Conservation (phyloP, 805 yeast genomes). For the Spencermartinsiella europaea region DNA sequence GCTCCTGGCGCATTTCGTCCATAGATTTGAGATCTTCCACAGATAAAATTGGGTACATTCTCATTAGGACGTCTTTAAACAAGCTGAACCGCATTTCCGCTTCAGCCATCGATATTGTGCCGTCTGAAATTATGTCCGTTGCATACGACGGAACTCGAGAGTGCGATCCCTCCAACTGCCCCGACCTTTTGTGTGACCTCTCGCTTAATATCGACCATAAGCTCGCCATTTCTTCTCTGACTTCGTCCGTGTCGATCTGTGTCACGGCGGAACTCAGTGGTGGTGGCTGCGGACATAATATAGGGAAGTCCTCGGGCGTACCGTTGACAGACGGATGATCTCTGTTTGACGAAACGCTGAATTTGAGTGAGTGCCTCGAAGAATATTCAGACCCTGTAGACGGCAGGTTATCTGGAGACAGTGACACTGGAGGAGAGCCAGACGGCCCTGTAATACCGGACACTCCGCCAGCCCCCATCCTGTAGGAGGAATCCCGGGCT, state of each 20-base stretch:
- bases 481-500: not conserved
- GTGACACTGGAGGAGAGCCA: not conserved
- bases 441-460: too few relatives aligned
- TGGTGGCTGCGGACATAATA: not conserved
- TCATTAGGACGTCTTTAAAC: constrained; percentile 45
- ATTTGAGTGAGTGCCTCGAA: not conserved
- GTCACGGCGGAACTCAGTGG: not conserved
- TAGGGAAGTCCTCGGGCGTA: constrained; percentile 18
- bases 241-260: constrained; percentile 10
- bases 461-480: not conserved
- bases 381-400: not conserved
- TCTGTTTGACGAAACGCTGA: not conserved
- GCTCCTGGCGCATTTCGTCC: constrained; percentile 43
- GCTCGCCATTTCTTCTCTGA: constrained; percentile 18
- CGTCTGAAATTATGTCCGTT: constrained; percentile 44
- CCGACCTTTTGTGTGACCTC: constrained; percentile 11
- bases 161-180: constrained; percentile 8
- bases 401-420: not conserved
- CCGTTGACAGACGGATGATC: constrained; percentile 16
- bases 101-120: constrained; percentile 54
- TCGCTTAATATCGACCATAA: constrained; percentile 17
- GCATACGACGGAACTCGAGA: constrained; percentile 17
- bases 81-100: constrained; percentile 49
- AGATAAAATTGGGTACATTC: constrained; percentile 52
- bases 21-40: constrained; percentile 42